Evolutionary conservation across 108 stramenopile species (phyloP).

Genomic region (Pseudonitzschia multistriata): DNA sequence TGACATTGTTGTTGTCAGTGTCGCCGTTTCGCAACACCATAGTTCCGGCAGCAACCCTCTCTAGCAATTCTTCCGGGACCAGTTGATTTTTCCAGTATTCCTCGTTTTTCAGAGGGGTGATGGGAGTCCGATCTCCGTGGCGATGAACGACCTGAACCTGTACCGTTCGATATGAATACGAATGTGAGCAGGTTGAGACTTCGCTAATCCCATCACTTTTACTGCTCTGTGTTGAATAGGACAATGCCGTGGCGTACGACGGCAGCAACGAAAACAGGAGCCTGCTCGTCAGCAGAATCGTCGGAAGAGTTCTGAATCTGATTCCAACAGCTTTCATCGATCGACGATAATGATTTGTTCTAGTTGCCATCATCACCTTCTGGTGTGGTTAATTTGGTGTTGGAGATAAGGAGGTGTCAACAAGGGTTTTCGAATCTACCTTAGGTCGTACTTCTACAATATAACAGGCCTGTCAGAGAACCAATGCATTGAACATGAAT

Average conservation of each 20-base stretch:
- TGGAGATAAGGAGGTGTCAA: too few relatives aligned
- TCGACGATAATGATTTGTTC: too few relatives aligned
- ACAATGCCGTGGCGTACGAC: not conserved
- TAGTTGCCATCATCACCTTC: not conserved
- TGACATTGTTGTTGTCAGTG: not conserved
- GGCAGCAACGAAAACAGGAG: not conserved
- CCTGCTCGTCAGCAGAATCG: not conserved
- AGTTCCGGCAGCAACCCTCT: constrained; percentile 50
- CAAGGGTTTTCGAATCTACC: too few relatives aligned
- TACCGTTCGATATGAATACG: constrained; percentile 24
- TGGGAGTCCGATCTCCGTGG: constrained; percentile 82
- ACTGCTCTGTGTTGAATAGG: not conserved
- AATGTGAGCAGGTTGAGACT: not conserved
- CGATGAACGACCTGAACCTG: constrained; percentile 73
- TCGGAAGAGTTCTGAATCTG: not conserved
- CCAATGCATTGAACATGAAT: too few relatives aligned
- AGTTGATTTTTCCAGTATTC: constrained; percentile 55
- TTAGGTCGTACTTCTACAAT: too few relatives aligned
- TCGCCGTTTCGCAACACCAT: constrained; percentile 19
- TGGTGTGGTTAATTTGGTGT: too few relatives aligned
- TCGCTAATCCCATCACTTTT: not conserved
- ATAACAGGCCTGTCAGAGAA: too few relatives aligned
- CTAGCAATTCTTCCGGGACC: constrained; percentile 43
- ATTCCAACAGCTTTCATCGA: too few relatives aligned
- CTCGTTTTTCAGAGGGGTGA: constrained; percentile 73